Evolutionary conservation across 2,329 filamentous ascomycete genomes (phyloP).

Genomic region (Phialemoniopsis sp.): DNA sequence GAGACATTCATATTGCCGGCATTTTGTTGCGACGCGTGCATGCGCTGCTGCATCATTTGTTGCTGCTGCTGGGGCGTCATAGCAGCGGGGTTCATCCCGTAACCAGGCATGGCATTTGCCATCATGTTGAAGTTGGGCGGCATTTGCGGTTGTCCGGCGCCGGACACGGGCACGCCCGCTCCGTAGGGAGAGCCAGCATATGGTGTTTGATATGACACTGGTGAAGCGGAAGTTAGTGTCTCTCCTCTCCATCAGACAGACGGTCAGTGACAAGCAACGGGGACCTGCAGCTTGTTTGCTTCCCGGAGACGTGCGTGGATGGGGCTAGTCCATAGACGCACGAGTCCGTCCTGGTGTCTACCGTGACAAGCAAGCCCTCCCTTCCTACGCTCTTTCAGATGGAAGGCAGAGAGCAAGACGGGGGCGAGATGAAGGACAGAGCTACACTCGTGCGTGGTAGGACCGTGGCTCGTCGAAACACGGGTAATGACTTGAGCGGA

Average conservation of each 20-base stretch:
- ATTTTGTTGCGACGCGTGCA: slow-evolving; percentile 30
- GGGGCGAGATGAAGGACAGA: too few species aligned
- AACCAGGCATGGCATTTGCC: slow-evolving; percentile 47
- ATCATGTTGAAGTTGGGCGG: slow-evolving; percentile 52
- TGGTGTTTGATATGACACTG: slow-evolving; percentile 56
- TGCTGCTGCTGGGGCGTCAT: slow-evolving; percentile 38
- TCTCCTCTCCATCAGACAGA: background rate
- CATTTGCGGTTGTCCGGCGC: slow-evolving; percentile 42
- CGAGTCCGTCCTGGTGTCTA: too few species aligned
- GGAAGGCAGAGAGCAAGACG: too few species aligned
- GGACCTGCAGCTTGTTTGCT: too few species aligned
- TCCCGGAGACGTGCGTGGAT: too few species aligned
- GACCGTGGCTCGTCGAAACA: too few species aligned
- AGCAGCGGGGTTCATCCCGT: slow-evolving; percentile 48
- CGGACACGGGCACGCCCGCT: slow-evolving; percentile 43
- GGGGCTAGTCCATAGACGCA: too few species aligned
- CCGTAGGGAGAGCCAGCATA: slow-evolving; percentile 56
- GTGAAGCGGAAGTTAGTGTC: slow-evolving; percentile 5
- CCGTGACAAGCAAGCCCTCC: too few species aligned
- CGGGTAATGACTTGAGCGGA: background rate
- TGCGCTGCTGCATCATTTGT: slow-evolving; percentile 38
- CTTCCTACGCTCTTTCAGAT: too few species aligned
- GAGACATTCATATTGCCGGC: slow-evolving; percentile 24
- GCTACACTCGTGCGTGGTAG: too few species aligned
- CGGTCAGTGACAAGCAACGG: too few species aligned